Evolutionary conservation across 345 rosid species (phyloP).

Genomic region (Excoecaria agallocha): DNA sequence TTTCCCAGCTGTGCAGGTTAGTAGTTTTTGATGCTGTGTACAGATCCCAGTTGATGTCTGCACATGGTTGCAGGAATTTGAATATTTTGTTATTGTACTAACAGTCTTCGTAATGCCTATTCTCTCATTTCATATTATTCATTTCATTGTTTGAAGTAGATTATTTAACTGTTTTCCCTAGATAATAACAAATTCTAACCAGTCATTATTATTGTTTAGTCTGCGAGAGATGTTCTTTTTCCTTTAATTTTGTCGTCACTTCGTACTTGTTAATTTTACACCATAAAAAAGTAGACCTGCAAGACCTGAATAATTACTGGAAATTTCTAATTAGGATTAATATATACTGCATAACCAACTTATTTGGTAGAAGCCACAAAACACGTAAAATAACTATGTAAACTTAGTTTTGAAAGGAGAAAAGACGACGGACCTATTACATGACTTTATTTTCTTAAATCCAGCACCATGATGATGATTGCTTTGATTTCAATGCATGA

Average conservation of each 20-base stretch:
- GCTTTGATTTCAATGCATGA: neutral
- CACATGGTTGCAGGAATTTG: neutral
- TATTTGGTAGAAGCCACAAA: neutral
- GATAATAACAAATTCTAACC: too few species aligned
- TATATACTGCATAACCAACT: neutral
- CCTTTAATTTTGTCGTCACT: neutral
- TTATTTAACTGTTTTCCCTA: neutral
- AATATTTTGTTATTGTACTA: constrained; percentile 7
- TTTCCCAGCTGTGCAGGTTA: constrained; percentile 95
- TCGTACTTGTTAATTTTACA: neutral
- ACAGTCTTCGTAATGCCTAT: neutral
- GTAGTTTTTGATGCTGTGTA: constrained; percentile 18
- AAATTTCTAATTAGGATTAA: neutral
- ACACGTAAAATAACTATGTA: neutral
- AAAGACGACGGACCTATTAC: neutral
- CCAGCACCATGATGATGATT: neutral
- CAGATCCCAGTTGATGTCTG: constrained; percentile 4
- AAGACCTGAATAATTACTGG: neutral
- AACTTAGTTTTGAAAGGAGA: neutral
- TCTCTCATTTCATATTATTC: neutral
- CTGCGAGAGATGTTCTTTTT: neutral
- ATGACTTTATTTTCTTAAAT: neutral
- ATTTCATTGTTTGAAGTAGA: neutral
- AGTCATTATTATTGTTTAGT: neutral
- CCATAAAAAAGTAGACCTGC: neutral